Conservation (phyloP, 306 rosid genomes). For the Casuarina glauca region DNA sequence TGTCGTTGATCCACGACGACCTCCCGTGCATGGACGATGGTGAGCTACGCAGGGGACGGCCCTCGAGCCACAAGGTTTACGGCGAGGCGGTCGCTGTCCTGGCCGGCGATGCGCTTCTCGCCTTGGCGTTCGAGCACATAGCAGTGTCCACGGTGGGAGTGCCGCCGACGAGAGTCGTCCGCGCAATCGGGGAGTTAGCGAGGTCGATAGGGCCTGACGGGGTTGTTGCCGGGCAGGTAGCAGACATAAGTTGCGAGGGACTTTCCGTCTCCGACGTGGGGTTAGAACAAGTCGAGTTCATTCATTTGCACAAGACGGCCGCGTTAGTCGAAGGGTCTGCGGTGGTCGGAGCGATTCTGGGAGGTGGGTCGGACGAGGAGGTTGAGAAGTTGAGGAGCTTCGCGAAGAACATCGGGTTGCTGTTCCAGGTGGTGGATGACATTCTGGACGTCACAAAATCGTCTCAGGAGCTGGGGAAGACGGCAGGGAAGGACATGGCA, state of each 20-base stretch:
- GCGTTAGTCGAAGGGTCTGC: slow-evolving; percentile 62
- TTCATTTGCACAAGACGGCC: slow-evolving; percentile 72
- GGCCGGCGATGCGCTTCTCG: slow-evolving; percentile 70
- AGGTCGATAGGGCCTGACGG: slow-evolving; percentile 66
- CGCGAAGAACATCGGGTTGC: slow-evolving; percentile 59
- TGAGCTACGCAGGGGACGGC: slow-evolving; percentile 76
- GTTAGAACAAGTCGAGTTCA: slow-evolving; percentile 56
- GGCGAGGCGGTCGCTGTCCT: slow-evolving; percentile 77
- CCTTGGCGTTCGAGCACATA: slow-evolving; percentile 66
- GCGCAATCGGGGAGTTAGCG: slow-evolving; percentile 56
- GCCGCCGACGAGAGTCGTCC: slow-evolving; percentile 35
- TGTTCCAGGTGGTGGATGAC: slow-evolving; percentile 87
- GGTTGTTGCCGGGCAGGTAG: slow-evolving; percentile 68
- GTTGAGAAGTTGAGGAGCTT: slow-evolving; percentile 56
- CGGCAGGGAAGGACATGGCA: slow-evolving; percentile 78
- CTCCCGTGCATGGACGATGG: slow-evolving; percentile 84
- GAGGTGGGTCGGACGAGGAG: slow-evolving; percentile 58
- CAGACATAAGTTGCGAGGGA: slow-evolving; percentile 59
- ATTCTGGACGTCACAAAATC: slow-evolving; percentile 78
- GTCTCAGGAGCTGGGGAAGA: slow-evolving; percentile 71
- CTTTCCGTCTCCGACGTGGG: slow-evolving; percentile 33
- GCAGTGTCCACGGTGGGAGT: slow-evolving; percentile 44
- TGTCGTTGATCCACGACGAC: slow-evolving; percentile 85
- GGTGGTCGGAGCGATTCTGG: slow-evolving; percentile 66
- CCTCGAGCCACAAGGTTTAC: slow-evolving; percentile 65